Percentiles rank a stretch among this genome's conserved stretches.
Evolutionary conservation across 2,329 filamentous ascomycete genomes (phyloP).

Genomic region (Ascochyta koolunga): DNA sequence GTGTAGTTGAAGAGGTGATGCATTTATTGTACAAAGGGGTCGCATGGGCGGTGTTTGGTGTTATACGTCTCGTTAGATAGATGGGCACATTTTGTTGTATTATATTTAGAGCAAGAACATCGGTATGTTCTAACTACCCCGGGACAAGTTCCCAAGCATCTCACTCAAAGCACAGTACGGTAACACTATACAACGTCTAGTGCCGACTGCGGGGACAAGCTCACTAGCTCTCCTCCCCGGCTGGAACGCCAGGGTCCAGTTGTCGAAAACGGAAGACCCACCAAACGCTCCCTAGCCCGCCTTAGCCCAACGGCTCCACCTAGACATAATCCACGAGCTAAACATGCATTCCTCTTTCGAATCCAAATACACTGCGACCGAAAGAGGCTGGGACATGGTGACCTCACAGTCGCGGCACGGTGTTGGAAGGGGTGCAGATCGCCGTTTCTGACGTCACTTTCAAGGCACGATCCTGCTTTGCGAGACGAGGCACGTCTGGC

Average conservation of each 20-base stretch:
- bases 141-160: too few relatives aligned
- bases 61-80: background rate
- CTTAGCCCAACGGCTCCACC: background rate
- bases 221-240: slow-evolving; percentile 24
- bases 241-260: slow-evolving; percentile 19
- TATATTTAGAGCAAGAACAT: background rate
- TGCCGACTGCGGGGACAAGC: slow-evolving; percentile 13
- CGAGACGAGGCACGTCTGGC: slow-evolving; percentile 12
- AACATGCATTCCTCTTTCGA: background rate
- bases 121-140: background rate
- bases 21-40: slow-evolving; percentile 5
- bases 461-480: background rate
- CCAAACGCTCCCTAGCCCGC: slow-evolving; percentile 10
- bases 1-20: slow-evolving; percentile 28
- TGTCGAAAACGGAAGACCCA: slow-evolving; percentile 17
- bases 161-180: too few relatives aligned
- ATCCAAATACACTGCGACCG: background rate
- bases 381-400: slow-evolving; percentile 9
- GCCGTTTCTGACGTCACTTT: slow-evolving; percentile 25
- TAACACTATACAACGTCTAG: too few relatives aligned
- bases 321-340: background rate
- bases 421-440: slow-evolving; percentile 12
- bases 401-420: slow-evolving; percentile 20
- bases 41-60: slow-evolving; percentile 12
- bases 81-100: background rate